Evolutionary conservation across 2,329 filamentous ascomycete genomes (phyloP).

Genomic region (Elsinoe necatrix): DNA sequence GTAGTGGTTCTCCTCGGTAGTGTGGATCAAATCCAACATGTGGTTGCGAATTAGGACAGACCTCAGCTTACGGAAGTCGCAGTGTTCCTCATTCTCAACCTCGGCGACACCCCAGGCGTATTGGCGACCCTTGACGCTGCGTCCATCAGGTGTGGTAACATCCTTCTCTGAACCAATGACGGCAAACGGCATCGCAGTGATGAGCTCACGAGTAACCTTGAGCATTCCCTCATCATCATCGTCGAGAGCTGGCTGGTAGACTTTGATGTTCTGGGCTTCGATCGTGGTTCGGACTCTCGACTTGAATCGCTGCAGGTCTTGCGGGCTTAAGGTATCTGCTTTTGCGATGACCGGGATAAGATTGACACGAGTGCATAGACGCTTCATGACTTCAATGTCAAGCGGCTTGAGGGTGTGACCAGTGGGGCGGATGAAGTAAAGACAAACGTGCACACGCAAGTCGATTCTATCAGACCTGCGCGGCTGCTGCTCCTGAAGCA

Average conservation of each 20-base stretch:
- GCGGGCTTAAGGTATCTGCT: constrained; percentile 92
- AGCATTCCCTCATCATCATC: constrained; percentile 96
- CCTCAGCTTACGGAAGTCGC: constrained; percentile 99
- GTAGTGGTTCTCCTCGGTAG: constrained; percentile 98
- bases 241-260: constrained; percentile 95
- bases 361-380: constrained; percentile 94
- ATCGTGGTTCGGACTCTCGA: constrained; percentile 87
- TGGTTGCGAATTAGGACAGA: constrained; percentile 95
- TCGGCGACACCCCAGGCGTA: constrained; percentile 99
- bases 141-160: constrained; percentile 89
- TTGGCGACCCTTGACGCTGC: constrained; percentile 96
- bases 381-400: constrained; percentile 99
- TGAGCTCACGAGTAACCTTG: constrained; percentile 86
- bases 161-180: constrained; percentile 99
- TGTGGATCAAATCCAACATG: constrained; percentile 99
- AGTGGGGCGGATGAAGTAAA: constrained; percentile 98
- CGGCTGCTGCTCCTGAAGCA: constrained; percentile 99
- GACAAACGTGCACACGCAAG: constrained; percentile 92
- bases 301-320: constrained; percentile 91
- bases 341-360: constrained; percentile 97
- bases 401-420: constrained; percentile 97
- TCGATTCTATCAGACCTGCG: constrained; percentile 98
- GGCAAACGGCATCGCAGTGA: constrained; percentile 96
- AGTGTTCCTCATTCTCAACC: constrained; percentile 99
- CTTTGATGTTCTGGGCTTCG: constrained; percentile 98